phyloP scores from a whole-genome alignment of 2,329 filamentous ascomycete genomes.

The Arthrobotrys pseudoclavata region DNA sequence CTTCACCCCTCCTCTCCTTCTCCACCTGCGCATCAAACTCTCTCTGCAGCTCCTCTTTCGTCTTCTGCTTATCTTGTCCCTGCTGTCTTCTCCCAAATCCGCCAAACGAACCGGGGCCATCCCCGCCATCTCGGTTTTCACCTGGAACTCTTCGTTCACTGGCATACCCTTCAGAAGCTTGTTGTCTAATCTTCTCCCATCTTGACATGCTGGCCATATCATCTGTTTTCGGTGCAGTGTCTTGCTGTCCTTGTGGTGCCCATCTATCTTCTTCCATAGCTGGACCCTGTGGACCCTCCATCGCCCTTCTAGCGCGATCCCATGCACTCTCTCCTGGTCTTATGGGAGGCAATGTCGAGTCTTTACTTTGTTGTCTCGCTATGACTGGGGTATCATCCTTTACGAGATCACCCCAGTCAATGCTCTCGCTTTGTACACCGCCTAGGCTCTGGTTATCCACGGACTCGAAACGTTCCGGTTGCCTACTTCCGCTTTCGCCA shows the following conservation, averaged over 20 bases:
- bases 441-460: conserved; percentile 46
- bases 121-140: conserved; percentile 60
- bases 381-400: conserved; percentile 10
- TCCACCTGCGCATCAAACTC: conserved; percentile 70
- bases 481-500: background rate
- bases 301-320: conserved; percentile 36
- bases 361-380: background rate
- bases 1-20: conserved; percentile 68
- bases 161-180: conserved; percentile 36
- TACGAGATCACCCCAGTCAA: conserved; percentile 45
- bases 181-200: conserved; percentile 49
- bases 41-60: conserved; percentile 68
- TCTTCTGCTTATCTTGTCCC: conserved; percentile 66
- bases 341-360: background rate
- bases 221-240: conserved; percentile 12
- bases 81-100: background rate
- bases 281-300: conserved; percentile 30
- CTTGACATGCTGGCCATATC: conserved; percentile 32
- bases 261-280: conserved; percentile 53
- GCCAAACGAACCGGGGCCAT: conserved; percentile 65
- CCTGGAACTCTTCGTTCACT: conserved; percentile 45
- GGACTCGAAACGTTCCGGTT: conserved; percentile 4
- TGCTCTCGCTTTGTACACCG: conserved; percentile 33
- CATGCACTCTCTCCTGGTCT: conserved; percentile 30
- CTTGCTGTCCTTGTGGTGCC: conserved; percentile 45